These are phyloP conservation scores for Hanseniaspora jakobsenii DNA, from an alignment of 805 yeast species.

Conservation along the genomic window DNA sequence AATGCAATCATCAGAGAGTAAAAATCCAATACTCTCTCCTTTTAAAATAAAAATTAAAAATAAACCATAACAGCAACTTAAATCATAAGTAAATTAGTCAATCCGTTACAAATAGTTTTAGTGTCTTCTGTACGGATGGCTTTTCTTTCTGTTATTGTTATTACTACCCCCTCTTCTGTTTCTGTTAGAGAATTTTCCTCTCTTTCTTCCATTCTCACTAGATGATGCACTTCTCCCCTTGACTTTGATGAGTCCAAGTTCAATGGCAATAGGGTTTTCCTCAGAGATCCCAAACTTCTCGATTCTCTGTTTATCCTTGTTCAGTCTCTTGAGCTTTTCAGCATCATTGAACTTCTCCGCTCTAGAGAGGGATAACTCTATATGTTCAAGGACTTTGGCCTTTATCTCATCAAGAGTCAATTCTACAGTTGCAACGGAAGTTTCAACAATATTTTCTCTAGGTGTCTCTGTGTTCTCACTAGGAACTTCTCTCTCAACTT, in stretches of 20 bases:
- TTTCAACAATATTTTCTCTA: no score
- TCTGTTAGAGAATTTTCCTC: not conserved
- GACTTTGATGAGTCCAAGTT: constrained; percentile 46
- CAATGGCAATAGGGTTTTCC: constrained; percentile 54
- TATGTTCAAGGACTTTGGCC: constrained; percentile 51
- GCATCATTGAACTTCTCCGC: constrained; percentile 57
- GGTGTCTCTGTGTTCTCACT: no score
- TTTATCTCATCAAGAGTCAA: constrained; percentile 60
- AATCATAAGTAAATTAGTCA: no score
- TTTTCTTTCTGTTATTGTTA: constrained; percentile 5
- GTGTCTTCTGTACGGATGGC: constrained; percentile 9
- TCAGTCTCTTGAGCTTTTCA: constrained; percentile 48
- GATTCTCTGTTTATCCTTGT: constrained; percentile 38
- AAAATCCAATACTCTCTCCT: no score
- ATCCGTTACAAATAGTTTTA: no score
- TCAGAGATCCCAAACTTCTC: constrained; percentile 73
- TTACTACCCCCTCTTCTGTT: no score
- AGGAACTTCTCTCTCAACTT: no score
- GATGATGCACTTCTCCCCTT: not conserved
- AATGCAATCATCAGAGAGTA: no score
- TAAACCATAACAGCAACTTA: no score
- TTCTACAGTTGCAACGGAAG: constrained; percentile 1
- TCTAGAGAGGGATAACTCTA: constrained; percentile 56
- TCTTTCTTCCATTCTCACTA: no score
- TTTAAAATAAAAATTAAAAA: no score